Evolutionary conservation across 1,139 yeast species (phyloP).

Genomic region (Suhomyces coccinellae): DNA sequence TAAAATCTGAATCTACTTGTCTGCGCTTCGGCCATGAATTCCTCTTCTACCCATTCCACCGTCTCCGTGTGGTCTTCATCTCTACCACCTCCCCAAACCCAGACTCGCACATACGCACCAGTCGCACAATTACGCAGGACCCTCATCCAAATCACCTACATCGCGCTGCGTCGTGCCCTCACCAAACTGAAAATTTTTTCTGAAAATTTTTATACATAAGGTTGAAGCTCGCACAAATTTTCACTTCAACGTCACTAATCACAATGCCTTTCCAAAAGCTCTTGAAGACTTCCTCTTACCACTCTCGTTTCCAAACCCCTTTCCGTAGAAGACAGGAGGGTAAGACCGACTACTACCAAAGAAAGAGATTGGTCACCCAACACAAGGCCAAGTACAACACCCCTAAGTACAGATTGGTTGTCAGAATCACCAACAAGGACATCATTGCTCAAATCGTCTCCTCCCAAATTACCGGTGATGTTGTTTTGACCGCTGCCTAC

Average conservation of each 20-base stretch:
- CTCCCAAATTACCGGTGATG: conserved; percentile 95
- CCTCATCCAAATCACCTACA: background rate
- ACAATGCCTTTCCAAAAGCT: conserved; percentile 78
- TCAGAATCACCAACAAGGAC: conserved; percentile 99
- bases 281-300: conserved; percentile 88
- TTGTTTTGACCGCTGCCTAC: conserved; percentile 97
- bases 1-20: too few relatives aligned
- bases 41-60: too few relatives aligned
- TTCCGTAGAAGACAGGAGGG: conserved; percentile 99
- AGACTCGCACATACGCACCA: background rate
- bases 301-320: conserved; percentile 99
- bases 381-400: conserved; percentile 99
- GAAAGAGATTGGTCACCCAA: conserved; percentile 99
- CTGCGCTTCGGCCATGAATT: too few relatives aligned
- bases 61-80: background rate
- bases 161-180: conserved; percentile 7
- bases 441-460: conserved; percentile 97
- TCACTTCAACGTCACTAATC: conserved; percentile 4
- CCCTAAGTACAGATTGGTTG: conserved; percentile 99
- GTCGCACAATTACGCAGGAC: background rate
- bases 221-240: too few relatives aligned
- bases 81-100: background rate
- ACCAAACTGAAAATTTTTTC: conserved; percentile 12
- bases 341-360: conserved; percentile 99
- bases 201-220: conserved; percentile 10